A percentile compares a stretch with the other conserved stretches of the same genome.
Conservation (phyloP, 768 basidiomycete species). For the Podaxis carcinomalis region DNA sequence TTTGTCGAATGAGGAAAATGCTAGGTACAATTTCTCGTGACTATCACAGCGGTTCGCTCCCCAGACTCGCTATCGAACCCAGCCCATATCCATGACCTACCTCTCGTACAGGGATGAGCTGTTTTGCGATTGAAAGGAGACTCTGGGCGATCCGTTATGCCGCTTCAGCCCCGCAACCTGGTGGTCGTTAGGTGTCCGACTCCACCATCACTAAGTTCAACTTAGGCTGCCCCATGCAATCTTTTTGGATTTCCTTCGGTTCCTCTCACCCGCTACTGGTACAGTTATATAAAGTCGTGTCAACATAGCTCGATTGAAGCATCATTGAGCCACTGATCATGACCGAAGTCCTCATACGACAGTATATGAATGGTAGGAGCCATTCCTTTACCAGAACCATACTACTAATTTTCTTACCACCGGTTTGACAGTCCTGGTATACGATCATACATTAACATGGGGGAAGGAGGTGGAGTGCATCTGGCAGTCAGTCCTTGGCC, state of each 20-base stretch:
- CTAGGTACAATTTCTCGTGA: too few species aligned
- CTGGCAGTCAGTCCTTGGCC: neutral
- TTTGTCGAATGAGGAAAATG: too few species aligned
- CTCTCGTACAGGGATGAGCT: too few species aligned
- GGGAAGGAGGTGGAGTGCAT: conserved; percentile 1
- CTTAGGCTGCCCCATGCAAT: neutral
- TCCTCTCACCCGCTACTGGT: neutral
- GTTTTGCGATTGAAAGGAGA: too few species aligned
- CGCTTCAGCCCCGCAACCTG: too few species aligned
- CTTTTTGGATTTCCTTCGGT: neutral
- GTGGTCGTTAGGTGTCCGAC: too few species aligned
- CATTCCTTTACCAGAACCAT: neutral
- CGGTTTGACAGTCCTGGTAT: neutral
- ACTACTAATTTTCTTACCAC: neutral
- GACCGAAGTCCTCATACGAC: neutral
- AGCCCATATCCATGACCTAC: too few species aligned
- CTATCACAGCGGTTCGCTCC: too few species aligned
- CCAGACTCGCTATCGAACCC: too few species aligned
- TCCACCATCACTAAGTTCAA: too few species aligned
- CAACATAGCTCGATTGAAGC: neutral
- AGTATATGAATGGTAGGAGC: neutral
- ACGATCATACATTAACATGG: conserved; percentile 4
- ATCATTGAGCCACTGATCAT: neutral
- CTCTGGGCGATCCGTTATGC: too few species aligned
- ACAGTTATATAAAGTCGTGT: neutral